These are phyloP conservation scores for Trichoderma aggressivum DNA, from an alignment of 2,329 filamentous ascomycete genomes.

Conservation along the genomic window DNA sequence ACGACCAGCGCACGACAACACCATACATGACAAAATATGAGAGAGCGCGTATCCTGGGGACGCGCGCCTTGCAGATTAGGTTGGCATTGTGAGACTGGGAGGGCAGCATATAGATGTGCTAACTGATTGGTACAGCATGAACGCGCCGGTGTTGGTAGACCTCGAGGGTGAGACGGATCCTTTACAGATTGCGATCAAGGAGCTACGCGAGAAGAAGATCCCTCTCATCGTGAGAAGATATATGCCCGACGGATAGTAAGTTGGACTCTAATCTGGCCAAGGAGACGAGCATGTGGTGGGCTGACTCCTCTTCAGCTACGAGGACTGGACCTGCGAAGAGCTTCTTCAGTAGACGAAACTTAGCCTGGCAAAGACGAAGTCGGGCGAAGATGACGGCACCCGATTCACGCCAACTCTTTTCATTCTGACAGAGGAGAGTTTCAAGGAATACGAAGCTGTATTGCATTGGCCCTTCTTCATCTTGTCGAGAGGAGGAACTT, in stretches of 20 bases:
- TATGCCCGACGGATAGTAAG: conserved; percentile 92
- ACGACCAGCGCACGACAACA: conserved; percentile 84
- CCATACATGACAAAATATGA: conserved; percentile 99
- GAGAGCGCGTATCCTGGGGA: conserved; percentile 86
- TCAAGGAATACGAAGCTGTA: neutral
- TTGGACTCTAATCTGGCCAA: conserved; percentile 24
- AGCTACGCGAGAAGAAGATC: conserved; percentile 97
- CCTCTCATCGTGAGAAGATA: conserved; percentile 92
- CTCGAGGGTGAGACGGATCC: conserved; percentile 97
- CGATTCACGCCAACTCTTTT: neutral
- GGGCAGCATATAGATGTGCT: conserved; percentile 19
- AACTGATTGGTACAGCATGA: conserved; percentile 64
- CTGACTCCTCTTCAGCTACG: conserved; percentile 62
- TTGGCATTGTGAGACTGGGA: conserved; percentile 44
- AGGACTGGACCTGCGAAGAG: conserved; percentile 99
- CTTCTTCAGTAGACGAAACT: conserved; percentile 57
- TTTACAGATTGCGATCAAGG: conserved; percentile 94
- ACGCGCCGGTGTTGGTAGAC: conserved; percentile 93
- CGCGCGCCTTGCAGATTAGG: conserved; percentile 93
- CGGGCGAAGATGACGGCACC: neutral
- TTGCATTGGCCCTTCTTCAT: neutral
- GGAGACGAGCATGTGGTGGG: neutral
- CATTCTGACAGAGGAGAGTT: too few species aligned
- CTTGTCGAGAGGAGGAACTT: conserved; percentile 17
- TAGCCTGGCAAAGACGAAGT: neutral